A percentile compares a stretch with the other conserved stretches of the same genome.
Conservation (phyloP, 306 rosid genomes). For the Lathyrus tuberosus region DNA sequence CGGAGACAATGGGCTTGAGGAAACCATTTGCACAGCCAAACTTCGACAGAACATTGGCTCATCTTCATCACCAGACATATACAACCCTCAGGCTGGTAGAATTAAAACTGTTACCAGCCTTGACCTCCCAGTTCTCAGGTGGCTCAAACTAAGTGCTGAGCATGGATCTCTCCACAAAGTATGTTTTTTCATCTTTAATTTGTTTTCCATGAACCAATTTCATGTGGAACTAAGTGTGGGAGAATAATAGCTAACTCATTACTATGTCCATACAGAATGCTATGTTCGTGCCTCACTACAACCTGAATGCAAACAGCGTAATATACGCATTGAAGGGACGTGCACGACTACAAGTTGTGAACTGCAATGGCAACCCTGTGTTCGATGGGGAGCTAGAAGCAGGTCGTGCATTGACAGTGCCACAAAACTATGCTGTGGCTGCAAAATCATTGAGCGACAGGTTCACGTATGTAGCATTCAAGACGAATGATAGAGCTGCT, state of each 20-base stretch:
- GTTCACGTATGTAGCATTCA: slow-evolving; percentile 60
- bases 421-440: slow-evolving; percentile 63
- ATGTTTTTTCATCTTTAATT: neutral
- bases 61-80: slow-evolving; percentile 50
- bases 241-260: too few relatives aligned
- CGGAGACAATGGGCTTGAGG: slow-evolving; percentile 45
- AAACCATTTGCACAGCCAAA: slow-evolving; percentile 51
- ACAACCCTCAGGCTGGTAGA: slow-evolving; percentile 50
- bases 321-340: slow-evolving; percentile 51
- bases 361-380: slow-evolving; percentile 52
- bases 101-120: slow-evolving; percentile 45
- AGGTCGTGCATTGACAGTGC: slow-evolving; percentile 51
- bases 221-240: neutral
- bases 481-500: slow-evolving; percentile 52
- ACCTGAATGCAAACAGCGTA: slow-evolving; percentile 54
- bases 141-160: slow-evolving; percentile 55
- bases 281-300: slow-evolving; percentile 64
- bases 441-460: slow-evolving; percentile 42
- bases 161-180: slow-evolving; percentile 45
- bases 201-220: neutral
- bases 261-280: slow-evolving; percentile 67
- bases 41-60: slow-evolving; percentile 47
- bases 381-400: slow-evolving; percentile 45
- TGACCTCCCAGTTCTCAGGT: slow-evolving; percentile 47
- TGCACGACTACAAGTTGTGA: slow-evolving; percentile 59